Conservation (phyloP, 169 alveolate genomes). For the Plasmodium adleri region DNA sequence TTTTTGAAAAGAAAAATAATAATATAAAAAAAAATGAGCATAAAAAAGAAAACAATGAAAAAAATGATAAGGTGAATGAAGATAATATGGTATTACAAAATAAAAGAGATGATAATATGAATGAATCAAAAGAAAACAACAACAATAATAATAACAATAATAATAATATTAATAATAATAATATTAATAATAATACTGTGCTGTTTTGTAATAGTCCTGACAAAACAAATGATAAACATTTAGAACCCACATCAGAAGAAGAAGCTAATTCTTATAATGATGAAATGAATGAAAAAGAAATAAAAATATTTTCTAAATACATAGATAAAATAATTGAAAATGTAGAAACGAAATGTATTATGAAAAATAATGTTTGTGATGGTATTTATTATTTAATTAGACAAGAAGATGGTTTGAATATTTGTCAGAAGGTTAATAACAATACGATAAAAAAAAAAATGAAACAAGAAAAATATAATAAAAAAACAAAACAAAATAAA, state of each 20-base stretch:
- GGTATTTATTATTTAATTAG: constrained; percentile 44
- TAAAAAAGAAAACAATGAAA: background rate
- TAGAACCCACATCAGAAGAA: background rate
- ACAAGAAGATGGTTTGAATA: constrained; percentile 26
- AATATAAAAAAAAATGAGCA: background rate
- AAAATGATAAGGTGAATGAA: background rate
- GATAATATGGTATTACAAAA: background rate
- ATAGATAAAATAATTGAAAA: constrained; percentile 22
- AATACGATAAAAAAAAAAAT: constrained; percentile 7
- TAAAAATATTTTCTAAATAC: background rate
- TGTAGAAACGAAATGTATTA: constrained; percentile 21
- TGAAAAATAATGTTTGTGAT: constrained; percentile 63
- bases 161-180: background rate
- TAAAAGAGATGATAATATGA: background rate
- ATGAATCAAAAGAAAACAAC: background rate
- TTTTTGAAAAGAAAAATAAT: background rate
- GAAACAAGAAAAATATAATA: constrained; percentile 12
- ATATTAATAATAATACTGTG: background rate
- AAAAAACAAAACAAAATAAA: constrained; percentile 32
- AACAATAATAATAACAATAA: background rate
- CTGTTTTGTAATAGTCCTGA: background rate
- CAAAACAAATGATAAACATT: background rate
- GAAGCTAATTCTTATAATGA: background rate
- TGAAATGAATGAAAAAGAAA: constrained; percentile 4
- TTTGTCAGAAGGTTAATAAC: constrained; percentile 43